phyloP scores from a whole-genome alignment of 2,329 filamentous ascomycete species.

The Verticillium nubilum region DNA sequence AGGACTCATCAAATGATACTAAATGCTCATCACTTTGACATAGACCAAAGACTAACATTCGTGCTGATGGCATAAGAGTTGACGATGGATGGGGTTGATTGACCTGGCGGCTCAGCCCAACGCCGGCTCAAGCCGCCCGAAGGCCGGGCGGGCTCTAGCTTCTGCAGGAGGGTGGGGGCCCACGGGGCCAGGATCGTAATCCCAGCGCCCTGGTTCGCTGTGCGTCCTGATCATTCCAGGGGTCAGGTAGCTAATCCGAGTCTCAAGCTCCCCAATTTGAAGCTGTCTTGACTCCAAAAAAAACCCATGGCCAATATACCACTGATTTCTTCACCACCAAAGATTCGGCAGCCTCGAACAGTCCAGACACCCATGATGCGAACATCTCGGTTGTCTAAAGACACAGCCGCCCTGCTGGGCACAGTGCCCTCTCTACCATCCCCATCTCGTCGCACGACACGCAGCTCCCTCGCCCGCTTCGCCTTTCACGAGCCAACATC shows the following conservation, averaged over 20 bases:
- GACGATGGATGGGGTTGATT: no score
- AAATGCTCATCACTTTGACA: not conserved
- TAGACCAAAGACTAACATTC: not conserved
- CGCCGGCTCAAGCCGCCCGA: not conserved
- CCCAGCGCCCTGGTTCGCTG: slow-evolving; percentile 1
- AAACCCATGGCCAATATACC: no score
- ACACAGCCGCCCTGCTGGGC: slow-evolving; percentile 44
- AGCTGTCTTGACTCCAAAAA: not conserved
- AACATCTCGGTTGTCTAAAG: slow-evolving; percentile 51
- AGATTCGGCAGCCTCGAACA: not conserved
- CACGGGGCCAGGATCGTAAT: not conserved
- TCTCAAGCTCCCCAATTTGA: not conserved
- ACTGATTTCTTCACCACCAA: not conserved
- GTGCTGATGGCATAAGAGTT: no score
- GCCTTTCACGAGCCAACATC: slow-evolving; percentile 24
- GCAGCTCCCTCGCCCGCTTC: slow-evolving; percentile 44
- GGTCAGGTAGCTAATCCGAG: not conserved
- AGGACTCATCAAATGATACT: no score
- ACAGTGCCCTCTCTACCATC: slow-evolving; percentile 15
- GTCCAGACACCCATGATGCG: slow-evolving; percentile 33
- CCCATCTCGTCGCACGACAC: slow-evolving; percentile 39
- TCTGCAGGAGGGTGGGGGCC: not conserved
- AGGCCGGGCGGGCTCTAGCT: not conserved
- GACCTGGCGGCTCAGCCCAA: not conserved
- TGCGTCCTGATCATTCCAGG: not conserved